Percentiles rank a stretch among this genome's conserved stretches.
Conservation (phyloP, 1,139 yeast genomes). For the Magnusiomyces paraingens region DNA sequence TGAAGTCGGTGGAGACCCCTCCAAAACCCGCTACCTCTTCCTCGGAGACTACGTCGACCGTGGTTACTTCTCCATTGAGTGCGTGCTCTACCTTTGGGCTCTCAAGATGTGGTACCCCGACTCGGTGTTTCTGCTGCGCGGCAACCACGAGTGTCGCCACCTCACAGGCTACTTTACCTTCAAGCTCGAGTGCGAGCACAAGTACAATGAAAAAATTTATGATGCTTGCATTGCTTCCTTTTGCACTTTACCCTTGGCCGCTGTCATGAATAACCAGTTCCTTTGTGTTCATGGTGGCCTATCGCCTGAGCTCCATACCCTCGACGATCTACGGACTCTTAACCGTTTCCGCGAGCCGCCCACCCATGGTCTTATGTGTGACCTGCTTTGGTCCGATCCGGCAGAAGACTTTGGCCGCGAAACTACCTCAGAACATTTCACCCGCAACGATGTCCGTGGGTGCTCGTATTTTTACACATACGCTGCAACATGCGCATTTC, state of each 20-base stretch:
- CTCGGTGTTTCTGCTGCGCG: slow-evolving; percentile 78
- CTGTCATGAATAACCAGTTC: slow-evolving; percentile 89
- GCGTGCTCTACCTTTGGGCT: slow-evolving; percentile 72
- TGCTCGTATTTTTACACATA: slow-evolving; percentile 90
- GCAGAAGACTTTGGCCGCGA: slow-evolving; percentile 80
- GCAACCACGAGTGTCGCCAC: slow-evolving; percentile 94
- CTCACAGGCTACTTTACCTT: slow-evolving; percentile 91
- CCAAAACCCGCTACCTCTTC: slow-evolving; percentile 67
- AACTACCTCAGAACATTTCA: slow-evolving; percentile 48
- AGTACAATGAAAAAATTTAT: slow-evolving; percentile 63
- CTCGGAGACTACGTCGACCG: slow-evolving; percentile 96
- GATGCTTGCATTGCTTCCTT: slow-evolving; percentile 74
- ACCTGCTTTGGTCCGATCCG: slow-evolving; percentile 95
- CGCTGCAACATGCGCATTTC: slow-evolving; percentile 73
- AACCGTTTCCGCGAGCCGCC: slow-evolving; percentile 92
- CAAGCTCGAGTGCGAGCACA: slow-evolving; percentile 84
- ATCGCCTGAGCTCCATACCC: slow-evolving; percentile 70
- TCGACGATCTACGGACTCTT: slow-evolving; percentile 62
- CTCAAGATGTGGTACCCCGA: slow-evolving; percentile 72
- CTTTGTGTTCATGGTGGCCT: slow-evolving; percentile 98
- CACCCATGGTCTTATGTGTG: slow-evolving; percentile 90
- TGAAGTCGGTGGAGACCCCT: slow-evolving; percentile 93
- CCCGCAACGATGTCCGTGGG: slow-evolving; percentile 75
- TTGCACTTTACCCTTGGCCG: slow-evolving; percentile 86
- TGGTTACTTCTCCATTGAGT: slow-evolving; percentile 88